phyloP scores from a whole-genome alignment of 164 flowering plant species.

The Protea cynaroides region DNA sequence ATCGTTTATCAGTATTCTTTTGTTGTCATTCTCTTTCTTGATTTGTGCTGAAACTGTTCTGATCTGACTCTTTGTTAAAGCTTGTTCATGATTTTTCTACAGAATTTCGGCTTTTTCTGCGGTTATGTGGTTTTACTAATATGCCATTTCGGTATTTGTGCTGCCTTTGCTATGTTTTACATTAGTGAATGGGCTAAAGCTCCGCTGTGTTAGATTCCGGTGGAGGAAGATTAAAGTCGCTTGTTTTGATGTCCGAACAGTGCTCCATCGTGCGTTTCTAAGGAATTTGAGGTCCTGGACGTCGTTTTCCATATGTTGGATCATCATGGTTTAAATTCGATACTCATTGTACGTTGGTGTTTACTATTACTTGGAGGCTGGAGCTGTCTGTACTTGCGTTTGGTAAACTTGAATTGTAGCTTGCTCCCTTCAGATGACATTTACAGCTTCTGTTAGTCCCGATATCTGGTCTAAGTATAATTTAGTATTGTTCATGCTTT shows the following conservation, averaged over 20 bases:
- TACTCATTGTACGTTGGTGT: background rate
- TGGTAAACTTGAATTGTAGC: no score
- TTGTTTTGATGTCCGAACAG: background rate
- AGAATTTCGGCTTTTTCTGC: constrained; percentile 1
- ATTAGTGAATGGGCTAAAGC: no score
- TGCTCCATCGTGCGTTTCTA: background rate
- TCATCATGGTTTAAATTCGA: no score
- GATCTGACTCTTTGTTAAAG: background rate
- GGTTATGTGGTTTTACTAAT: background rate
- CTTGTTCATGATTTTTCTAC: constrained; percentile 3
- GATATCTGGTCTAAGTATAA: no score
- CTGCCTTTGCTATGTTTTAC: no score
- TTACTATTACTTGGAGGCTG: no score
- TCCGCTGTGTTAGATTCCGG: background rate
- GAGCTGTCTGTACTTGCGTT: no score
- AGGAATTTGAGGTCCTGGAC: background rate
- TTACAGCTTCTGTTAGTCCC: no score
- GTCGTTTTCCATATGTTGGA: background rate
- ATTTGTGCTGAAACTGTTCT: background rate
- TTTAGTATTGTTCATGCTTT: background rate
- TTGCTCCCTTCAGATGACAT: no score
- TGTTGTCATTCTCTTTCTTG: background rate
- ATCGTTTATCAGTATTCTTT: background rate
- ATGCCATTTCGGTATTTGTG: background rate
- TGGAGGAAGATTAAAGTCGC: background rate